phyloP scores from a whole-genome alignment of 2,329 filamentous ascomycete genomes.

The Clathrospora elynae region DNA sequence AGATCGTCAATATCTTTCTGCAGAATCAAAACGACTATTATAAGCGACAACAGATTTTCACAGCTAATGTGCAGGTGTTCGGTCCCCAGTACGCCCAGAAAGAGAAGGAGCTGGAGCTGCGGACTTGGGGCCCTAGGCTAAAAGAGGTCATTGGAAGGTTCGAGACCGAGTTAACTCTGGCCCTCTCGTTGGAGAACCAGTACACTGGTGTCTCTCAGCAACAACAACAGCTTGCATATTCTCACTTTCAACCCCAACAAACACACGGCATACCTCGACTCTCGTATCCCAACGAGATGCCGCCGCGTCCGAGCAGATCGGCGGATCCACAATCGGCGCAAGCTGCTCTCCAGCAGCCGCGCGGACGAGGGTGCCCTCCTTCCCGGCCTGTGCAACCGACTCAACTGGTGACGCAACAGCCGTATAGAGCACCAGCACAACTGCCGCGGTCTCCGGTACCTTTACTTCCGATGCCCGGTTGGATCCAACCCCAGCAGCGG shows the following conservation, averaged over 20 bases:
- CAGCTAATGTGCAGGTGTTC: too few species aligned
- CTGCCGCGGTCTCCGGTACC: background rate
- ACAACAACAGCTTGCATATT: background rate
- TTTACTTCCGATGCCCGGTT: conserved; percentile 46
- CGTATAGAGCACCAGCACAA: background rate
- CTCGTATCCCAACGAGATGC: background rate
- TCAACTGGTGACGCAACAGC: background rate
- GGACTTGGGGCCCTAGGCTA: conserved; percentile 9
- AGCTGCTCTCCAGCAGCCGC: conserved; percentile 9
- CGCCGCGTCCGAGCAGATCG: background rate
- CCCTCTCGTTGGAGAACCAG: background rate
- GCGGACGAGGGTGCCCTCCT: conserved; percentile 4
- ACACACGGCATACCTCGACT: background rate
- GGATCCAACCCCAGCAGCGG: conserved; percentile 45
- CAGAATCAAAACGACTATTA: conserved; percentile 17
- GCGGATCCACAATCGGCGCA: conserved; percentile 6
- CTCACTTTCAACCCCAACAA: background rate
- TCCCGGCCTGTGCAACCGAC: conserved; percentile 1
- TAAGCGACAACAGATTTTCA: background rate
- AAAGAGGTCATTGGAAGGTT: conserved; percentile 6
- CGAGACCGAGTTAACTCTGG: background rate
- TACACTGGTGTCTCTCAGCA: conserved; percentile 1
- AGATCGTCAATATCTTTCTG: conserved; percentile 7
- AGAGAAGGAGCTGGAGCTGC: conserved; percentile 9
- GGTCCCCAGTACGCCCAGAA: too few species aligned